Conservation (phyloP, 345 rosid species). For the Boechera retrofracta region DNA sequence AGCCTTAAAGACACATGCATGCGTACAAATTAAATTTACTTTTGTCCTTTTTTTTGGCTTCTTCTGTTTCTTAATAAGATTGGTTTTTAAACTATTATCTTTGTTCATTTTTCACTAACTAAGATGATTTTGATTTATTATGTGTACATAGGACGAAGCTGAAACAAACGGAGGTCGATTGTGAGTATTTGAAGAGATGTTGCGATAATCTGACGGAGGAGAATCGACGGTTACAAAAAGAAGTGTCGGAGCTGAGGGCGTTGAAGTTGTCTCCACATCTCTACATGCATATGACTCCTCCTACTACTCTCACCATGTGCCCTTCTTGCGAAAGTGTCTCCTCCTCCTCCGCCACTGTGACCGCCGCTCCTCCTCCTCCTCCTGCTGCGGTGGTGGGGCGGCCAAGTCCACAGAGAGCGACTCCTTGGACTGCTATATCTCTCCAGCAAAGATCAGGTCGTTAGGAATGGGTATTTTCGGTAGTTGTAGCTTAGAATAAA, state of each 20-base stretch:
- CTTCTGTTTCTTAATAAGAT: background rate
- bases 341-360: slow-evolving; percentile 9
- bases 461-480: slow-evolving; percentile 22
- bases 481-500: slow-evolving; percentile 13
- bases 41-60: background rate
- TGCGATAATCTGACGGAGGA: slow-evolving; percentile 80
- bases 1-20: slow-evolving; percentile 36
- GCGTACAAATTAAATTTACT: slow-evolving; percentile 2
- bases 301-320: slow-evolving; percentile 89
- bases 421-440: slow-evolving; percentile 36
- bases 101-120: background rate
- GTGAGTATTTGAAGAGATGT: slow-evolving; percentile 78
- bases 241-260: slow-evolving; percentile 81
- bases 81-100: background rate
- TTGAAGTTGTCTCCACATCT: slow-evolving; percentile 76
- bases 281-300: slow-evolving; percentile 84
- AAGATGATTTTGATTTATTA: background rate
- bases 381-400: slow-evolving; percentile 30
- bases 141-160: slow-evolving; percentile 63
- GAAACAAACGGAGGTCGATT: slow-evolving; percentile 91
- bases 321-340: slow-evolving; percentile 89
- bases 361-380: background rate
- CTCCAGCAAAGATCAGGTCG: slow-evolving; percentile 32
- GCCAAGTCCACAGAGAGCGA: slow-evolving; percentile 36
- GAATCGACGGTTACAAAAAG: slow-evolving; percentile 78